Evolutionary conservation across 208 protist genomes (phyloP).

Genomic region (Wallacemonas sp.): DNA sequence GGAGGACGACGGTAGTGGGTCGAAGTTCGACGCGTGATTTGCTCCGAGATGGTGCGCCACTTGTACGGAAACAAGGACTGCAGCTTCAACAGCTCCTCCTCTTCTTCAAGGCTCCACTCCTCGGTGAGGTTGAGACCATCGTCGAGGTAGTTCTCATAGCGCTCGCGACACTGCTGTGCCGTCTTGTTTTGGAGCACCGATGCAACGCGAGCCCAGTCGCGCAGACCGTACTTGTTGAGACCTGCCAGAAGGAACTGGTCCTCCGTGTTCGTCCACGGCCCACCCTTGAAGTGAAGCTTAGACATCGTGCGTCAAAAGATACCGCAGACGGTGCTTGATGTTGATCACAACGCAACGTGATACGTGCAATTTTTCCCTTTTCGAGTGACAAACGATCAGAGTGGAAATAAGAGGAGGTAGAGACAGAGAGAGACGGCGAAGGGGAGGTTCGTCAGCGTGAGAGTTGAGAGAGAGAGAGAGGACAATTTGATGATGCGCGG

Average conservation of each 20-base stretch:
- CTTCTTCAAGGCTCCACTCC: conserved; percentile 98
- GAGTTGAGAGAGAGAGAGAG: too few relatives aligned
- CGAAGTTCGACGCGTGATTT: conserved; percentile 54
- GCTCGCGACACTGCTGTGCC: conserved; percentile 99
- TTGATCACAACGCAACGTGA: too few relatives aligned
- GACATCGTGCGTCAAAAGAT: too few relatives aligned
- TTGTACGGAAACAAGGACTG: conserved; percentile 98
- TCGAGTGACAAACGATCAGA: too few relatives aligned
- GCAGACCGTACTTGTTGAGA: conserved; percentile 99
- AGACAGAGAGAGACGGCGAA: too few relatives aligned
- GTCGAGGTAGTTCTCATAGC: conserved; percentile 99
- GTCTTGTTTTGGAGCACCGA: conserved; percentile 98
- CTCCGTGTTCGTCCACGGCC: conserved; percentile 99
- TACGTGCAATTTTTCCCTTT: too few relatives aligned
- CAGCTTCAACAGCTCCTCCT: conserved; percentile 99
- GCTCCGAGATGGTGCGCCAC: conserved; percentile 98
- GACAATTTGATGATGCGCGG: too few relatives aligned
- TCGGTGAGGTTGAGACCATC: conserved; percentile 98
- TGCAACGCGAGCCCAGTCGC: conserved; percentile 98
- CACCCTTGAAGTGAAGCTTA: conserved; percentile 95
- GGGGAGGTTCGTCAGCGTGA: too few relatives aligned
- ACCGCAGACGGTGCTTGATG: too few relatives aligned
- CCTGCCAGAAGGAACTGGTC: conserved; percentile 99
- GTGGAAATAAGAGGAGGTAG: too few relatives aligned
- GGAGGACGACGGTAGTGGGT: conserved; percentile 95